These are phyloP conservation scores for Juglanconis sp. DNA, from an alignment of 2,329 filamentous ascomycete species.

Conservation along the genomic window DNA sequence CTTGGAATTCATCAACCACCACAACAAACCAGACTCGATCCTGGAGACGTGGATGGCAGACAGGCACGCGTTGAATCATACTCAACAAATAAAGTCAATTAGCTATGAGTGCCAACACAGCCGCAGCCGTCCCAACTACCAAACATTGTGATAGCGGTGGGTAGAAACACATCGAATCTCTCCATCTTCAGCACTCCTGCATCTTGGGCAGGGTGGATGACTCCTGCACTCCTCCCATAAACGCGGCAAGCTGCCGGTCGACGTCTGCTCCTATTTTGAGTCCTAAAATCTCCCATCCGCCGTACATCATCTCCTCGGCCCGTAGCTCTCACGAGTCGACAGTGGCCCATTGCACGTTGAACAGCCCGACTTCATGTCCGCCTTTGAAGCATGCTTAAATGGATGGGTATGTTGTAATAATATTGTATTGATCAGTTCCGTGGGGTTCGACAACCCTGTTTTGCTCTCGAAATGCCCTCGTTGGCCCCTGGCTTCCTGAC, in stretches of 20 bases:
- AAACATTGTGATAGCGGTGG: not conserved
- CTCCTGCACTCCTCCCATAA: not conserved
- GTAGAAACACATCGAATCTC: not conserved
- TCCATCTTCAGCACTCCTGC: not conserved
- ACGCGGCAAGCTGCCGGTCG: not conserved
- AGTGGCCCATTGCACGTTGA: not conserved
- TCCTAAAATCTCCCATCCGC: not conserved
- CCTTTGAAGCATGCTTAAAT: not conserved
- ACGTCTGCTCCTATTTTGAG: not conserved
- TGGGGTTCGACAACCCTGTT: slow-evolving; percentile 5
- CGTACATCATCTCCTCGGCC: no score
- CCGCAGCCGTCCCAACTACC: not conserved
- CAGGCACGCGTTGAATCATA: not conserved
- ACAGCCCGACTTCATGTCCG: not conserved
- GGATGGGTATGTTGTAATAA: slow-evolving; percentile 1
- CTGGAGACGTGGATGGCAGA: no score
- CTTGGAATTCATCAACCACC: no score
- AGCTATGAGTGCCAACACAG: slow-evolving; percentile 5
- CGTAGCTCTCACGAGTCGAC: not conserved
- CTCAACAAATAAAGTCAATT: slow-evolving; percentile 1
- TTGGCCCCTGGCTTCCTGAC: slow-evolving; percentile 13
- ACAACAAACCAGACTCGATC: no score
- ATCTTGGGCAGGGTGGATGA: not conserved
- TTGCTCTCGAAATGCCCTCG: not conserved
- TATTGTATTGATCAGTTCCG: slow-evolving; percentile 15